These are phyloP conservation scores for Cladosporium sp. DNA, from an alignment of 2,329 filamentous ascomycete species.

Conservation along the genomic window DNA sequence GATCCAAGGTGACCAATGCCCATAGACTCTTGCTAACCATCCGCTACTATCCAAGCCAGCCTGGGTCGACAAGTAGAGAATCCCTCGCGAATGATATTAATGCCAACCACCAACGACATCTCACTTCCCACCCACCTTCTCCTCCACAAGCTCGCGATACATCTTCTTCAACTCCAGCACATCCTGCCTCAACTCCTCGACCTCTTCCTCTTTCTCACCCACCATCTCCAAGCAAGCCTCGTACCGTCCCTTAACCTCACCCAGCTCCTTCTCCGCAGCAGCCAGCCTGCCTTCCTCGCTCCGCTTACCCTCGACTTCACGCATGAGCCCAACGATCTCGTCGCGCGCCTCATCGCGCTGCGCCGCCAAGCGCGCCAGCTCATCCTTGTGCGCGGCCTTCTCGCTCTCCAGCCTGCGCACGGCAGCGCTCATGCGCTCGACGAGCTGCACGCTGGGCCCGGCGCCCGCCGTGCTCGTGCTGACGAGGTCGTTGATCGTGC, in stretches of 20 bases:
- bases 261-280: conserved; percentile 62
- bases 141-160: conserved; percentile 83
- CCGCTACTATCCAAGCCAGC: no score
- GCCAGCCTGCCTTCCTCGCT: conserved; percentile 53
- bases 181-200: conserved; percentile 84
- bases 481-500: conserved; percentile 54
- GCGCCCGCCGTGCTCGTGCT: conserved; percentile 71
- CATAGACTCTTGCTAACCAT: no score
- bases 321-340: conserved; percentile 86
- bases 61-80: no score
- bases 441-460: conserved; percentile 87
- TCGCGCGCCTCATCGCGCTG: conserved; percentile 88
- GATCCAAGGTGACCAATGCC: no score
- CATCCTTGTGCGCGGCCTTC: conserved; percentile 82
- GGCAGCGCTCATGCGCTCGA: conserved; percentile 91
- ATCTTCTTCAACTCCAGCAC: conserved; percentile 91
- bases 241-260: conserved; percentile 67
- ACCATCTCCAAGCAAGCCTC: conserved; percentile 89
- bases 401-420: conserved; percentile 88
- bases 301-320: conserved; percentile 69
- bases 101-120: conserved; percentile 48
- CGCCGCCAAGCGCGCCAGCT: conserved; percentile 68
- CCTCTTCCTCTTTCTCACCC: conserved; percentile 92
- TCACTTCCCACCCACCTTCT: conserved; percentile 22
- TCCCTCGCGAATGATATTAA: conserved; percentile 26